Evolutionary conservation across 1,284 basidiomycete genomes (phyloP).

Genomic region (Gomphus bonarii): DNA sequence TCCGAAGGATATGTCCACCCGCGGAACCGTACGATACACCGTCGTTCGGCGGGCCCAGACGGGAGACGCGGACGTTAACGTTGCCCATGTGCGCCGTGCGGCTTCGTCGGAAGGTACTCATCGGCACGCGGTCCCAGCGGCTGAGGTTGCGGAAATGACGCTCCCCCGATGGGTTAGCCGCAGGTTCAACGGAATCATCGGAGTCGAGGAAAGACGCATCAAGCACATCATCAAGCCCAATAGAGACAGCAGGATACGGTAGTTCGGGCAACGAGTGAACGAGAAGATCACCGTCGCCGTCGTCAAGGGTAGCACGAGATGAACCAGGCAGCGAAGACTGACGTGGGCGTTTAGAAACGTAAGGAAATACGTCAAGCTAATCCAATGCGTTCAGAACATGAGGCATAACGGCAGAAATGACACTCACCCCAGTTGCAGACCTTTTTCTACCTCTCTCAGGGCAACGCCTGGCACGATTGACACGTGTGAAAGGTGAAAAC

Average conservation of each 20-base stretch:
- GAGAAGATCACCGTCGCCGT: slow-evolving; percentile 23
- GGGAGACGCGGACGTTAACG: slow-evolving; percentile 17
- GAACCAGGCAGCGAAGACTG: slow-evolving; percentile 17
- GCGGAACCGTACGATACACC: slow-evolving; percentile 16
- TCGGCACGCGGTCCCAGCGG: slow-evolving; percentile 67
- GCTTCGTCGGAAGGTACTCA: slow-evolving; percentile 61
- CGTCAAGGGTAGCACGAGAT: slow-evolving; percentile 15
- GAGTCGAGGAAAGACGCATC: slow-evolving; percentile 60
- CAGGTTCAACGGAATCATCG: slow-evolving; percentile 22
- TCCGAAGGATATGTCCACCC: slow-evolving; percentile 35
- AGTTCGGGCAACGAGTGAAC: slow-evolving; percentile 24
- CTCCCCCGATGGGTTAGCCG: slow-evolving; percentile 13
- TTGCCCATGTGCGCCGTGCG: slow-evolving; percentile 32
- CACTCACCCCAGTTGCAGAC: slow-evolving; percentile 13
- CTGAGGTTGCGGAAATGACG: slow-evolving; percentile 30
- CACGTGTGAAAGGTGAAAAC: slow-evolving; percentile 53
- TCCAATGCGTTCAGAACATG: slow-evolving; percentile 12
- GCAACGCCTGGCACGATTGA: slow-evolving; percentile 10
- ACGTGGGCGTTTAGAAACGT: slow-evolving; percentile 23
- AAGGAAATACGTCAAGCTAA: slow-evolving; percentile 22
- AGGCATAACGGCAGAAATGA: slow-evolving; percentile 1
- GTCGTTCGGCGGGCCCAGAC: slow-evolving; percentile 19
- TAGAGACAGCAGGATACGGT: slow-evolving; percentile 35
- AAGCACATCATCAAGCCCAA: slow-evolving; percentile 72
- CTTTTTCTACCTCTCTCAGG: slow-evolving; percentile 14